Evolutionary conservation across 768 basidiomycete species (phyloP).

Genomic region (Lyophyllum shimeji): DNA sequence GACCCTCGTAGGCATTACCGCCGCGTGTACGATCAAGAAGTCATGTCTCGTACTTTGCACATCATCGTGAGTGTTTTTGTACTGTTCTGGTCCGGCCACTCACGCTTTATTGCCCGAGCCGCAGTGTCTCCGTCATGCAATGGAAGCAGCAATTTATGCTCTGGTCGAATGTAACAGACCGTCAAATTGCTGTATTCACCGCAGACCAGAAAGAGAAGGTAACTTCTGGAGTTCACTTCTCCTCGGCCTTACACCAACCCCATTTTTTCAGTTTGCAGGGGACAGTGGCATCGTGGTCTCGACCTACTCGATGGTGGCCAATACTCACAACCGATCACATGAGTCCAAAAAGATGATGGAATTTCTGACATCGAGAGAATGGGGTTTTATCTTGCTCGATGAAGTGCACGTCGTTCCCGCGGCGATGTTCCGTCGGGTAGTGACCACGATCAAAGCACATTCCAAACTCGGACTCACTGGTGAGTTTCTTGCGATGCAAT

Average conservation of each 20-base stretch:
- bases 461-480: conserved; percentile 97
- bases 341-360: conserved; percentile 99
- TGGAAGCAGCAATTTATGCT: conserved; percentile 99
- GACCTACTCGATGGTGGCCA: conserved; percentile 99
- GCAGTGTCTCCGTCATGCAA: conserved; percentile 92
- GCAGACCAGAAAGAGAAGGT: conserved; percentile 98
- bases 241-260: conserved; percentile 7
- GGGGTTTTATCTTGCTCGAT: conserved; percentile 97
- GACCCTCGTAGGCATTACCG: conserved; percentile 98
- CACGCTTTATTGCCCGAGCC: conserved; percentile 5
- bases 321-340: conserved; percentile 97
- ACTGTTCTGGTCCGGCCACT: conserved; percentile 4
- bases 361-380: conserved; percentile 95
- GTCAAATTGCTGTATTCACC: conserved; percentile 96
- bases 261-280: conserved; percentile 74
- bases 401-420: conserved; percentile 99
- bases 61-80: conserved; percentile 72
- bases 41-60: conserved; percentile 97
- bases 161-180: conserved; percentile 97
- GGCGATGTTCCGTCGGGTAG: conserved; percentile 96
- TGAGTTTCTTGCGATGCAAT: conserved; percentile 31
- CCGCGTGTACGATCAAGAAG: conserved; percentile 99
- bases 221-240: conserved; percentile 12
- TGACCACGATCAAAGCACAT: conserved; percentile 98
- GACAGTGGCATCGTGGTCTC: conserved; percentile 98